Evolutionary conservation across 352 stramenopile genomes (phyloP), one percentile per base, ranked within the genome.

Genomic region (Globisporangium polare): DNA sequence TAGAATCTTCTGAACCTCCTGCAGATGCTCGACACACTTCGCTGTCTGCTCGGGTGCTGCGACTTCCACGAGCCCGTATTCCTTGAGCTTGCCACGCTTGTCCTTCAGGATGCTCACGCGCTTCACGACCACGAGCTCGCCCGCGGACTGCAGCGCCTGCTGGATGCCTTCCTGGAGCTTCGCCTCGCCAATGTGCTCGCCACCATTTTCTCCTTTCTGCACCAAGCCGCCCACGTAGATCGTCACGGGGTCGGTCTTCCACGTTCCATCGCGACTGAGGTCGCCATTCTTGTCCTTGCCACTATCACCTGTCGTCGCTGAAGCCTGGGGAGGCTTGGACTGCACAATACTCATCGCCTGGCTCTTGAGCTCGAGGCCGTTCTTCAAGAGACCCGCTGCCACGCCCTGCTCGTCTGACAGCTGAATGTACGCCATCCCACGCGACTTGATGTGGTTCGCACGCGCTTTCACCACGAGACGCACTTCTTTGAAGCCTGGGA

Each of bases 391-490:
- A 5, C 55, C 74, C 71, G 8, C 82, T 18, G 64, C 47, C 1
- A 86, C 75, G 7, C 78, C 80, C 8, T 51, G 39, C 8, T 82
- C 78, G 43, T 87, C 67, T 1, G 60, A 46, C 53, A 89, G 89
- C 55, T 90, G 75, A 5, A 90, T 77, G 56, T 92, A 92, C 33
- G 83, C 83, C 77, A 92, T 90, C 13, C 83, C 83, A 49, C 83
- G 74, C 15, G 83, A 89, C 62, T 88, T 88, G 10, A 79, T 59
- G 26, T 80, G 78, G 43, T 72, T 74, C 37, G 72, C 77, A 13
- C 83, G 78, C 51, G 68, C 71, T 52, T 92, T 92, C 15, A 83
- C 76, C 2, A 92, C 75, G 6, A 92, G 68, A 9, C 82, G 76
- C 29, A 89, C 78, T 9, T 89, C 77, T 31, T 77, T 76, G 24